Conservation (phyloP, 345 rosid genomes). For the Euphorbia lathyris region DNA sequence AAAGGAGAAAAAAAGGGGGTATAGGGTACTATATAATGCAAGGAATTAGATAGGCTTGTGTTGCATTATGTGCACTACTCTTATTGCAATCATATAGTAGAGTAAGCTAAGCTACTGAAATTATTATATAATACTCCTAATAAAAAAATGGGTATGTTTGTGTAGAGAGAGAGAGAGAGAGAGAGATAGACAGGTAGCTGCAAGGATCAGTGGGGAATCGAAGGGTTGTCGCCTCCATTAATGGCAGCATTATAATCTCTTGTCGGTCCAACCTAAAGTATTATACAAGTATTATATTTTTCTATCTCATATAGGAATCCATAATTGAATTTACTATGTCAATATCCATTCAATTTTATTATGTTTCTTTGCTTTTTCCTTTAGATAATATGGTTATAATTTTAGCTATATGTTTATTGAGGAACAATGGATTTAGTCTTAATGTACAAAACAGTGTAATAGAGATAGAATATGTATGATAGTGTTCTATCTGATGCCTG, state of each 20-base stretch:
- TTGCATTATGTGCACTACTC: conserved; percentile 33
- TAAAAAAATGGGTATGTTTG: too few species aligned
- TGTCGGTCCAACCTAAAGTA: conserved; percentile 57
- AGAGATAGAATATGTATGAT: too few species aligned
- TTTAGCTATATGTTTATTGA: too few species aligned
- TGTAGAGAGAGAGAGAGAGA: too few species aligned
- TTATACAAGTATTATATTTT: neutral
- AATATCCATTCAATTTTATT: neutral
- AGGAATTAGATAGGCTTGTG: conserved; percentile 3
- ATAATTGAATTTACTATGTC: neutral
- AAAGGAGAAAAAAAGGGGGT: conserved; percentile 7
- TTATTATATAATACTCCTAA: too few species aligned
- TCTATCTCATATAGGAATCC: neutral
- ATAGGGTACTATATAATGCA: too few species aligned
- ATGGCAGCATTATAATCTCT: conserved; percentile 62
- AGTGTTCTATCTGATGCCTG: too few species aligned
- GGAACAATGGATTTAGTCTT: too few species aligned
- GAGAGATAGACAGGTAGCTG: conserved; percentile 48
- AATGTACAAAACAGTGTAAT: too few species aligned
- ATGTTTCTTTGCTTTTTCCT: too few species aligned
- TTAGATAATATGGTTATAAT: too few species aligned
- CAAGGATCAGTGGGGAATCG: conserved; percentile 70
- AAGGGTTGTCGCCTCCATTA: conserved; percentile 81
- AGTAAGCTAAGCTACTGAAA: conserved; percentile 5
- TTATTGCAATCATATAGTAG: conserved; percentile 33